These are phyloP conservation scores for Carex sylvatica DNA, from an alignment of 202 grass and related monocot genomes.

Conservation along the genomic window DNA sequence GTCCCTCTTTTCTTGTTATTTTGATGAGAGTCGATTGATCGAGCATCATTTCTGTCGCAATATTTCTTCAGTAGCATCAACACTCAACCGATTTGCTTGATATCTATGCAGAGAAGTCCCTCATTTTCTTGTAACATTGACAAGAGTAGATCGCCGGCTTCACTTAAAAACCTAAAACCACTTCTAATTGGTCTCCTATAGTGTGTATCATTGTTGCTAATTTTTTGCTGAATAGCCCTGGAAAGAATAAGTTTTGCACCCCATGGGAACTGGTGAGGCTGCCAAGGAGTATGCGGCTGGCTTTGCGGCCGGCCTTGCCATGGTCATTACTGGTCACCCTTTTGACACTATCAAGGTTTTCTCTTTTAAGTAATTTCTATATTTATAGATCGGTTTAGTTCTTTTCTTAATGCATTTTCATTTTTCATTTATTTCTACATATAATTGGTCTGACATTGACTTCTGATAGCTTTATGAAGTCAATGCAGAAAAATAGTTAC, in stretches of 20 bases:
- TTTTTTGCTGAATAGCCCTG: conserved; percentile 18
- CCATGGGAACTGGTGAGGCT: conserved; percentile 34
- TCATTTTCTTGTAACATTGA: not conserved
- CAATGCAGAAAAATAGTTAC: not conserved
- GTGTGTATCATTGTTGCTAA: not conserved
- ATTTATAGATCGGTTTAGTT: not conserved
- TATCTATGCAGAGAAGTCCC: not conserved
- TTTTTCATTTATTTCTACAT: not conserved
- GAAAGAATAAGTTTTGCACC: not conserved
- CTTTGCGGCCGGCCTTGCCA: conserved; percentile 66
- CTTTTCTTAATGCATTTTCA: not conserved
- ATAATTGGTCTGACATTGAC: not conserved
- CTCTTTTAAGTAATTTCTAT: not conserved
- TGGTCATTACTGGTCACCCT: conserved; percentile 78
- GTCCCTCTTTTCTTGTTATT: conserved; percentile 4
- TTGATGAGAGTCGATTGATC: not conserved
- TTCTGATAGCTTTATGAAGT: not conserved
- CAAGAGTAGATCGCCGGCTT: not conserved
- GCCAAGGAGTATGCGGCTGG: conserved; percentile 82
- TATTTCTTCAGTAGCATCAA: not conserved
- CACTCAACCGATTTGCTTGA: not conserved
- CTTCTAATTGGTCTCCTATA: not conserved
- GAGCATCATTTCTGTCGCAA: not conserved
- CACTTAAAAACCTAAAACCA: not conserved
- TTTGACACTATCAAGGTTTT: conserved; percentile 93